Evolutionary conservation across 257 asterid genomes (phyloP).

Genomic region (Salvia hispanica): DNA sequence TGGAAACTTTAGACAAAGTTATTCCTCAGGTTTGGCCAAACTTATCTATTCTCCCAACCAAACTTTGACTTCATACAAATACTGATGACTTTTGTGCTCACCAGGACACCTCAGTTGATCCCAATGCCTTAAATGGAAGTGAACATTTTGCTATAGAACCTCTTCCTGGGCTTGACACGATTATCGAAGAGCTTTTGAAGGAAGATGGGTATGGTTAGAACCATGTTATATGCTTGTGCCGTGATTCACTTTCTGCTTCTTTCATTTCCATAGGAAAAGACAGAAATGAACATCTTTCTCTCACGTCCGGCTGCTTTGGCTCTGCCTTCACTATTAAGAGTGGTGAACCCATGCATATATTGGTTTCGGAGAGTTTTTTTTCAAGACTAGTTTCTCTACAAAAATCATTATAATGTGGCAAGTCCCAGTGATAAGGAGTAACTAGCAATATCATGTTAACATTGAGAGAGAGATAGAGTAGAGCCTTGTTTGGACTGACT

Average conservation of each 20-base stretch:
- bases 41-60: background rate
- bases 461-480: background rate
- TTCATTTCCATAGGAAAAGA: background rate
- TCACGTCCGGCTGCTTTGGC: background rate
- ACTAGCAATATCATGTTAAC: background rate
- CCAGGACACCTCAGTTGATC: slow-evolving; percentile 55
- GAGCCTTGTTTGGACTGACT: background rate
- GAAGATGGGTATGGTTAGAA: slow-evolving; percentile 79
- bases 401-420: background rate
- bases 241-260: background rate
- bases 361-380: background rate
- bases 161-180: slow-evolving; percentile 83
- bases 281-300: background rate
- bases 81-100: slow-evolving; percentile 14
- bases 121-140: slow-evolving; percentile 34
- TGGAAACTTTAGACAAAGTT: slow-evolving; percentile 90
- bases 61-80: slow-evolving; percentile 15
- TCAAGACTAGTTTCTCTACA: background rate
- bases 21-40: slow-evolving; percentile 73
- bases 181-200: slow-evolving; percentile 71
- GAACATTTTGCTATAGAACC: slow-evolving; percentile 64
- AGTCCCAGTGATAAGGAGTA: background rate
- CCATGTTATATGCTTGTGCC: slow-evolving; percentile 11
- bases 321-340: background rate
- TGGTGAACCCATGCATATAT: background rate